Evolutionary conservation across 2,329 filamentous ascomycete genomes (phyloP).

Genomic region (Ampelomyces quisqualis): DNA sequence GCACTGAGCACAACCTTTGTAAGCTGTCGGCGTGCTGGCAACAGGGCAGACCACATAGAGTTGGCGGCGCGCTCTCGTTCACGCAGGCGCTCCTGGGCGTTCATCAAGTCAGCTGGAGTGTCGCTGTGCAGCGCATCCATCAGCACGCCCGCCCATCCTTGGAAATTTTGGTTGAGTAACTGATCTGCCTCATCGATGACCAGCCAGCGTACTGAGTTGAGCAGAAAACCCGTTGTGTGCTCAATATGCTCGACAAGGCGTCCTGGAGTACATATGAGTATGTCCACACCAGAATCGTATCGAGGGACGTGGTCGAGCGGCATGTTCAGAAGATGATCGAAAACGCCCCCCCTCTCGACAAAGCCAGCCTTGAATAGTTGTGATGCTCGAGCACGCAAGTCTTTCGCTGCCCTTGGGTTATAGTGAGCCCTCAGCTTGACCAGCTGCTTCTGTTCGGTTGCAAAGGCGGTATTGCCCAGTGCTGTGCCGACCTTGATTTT

Average conservation of each 20-base stretch:
- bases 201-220: slow-evolving; percentile 80
- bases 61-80: slow-evolving; percentile 43
- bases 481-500: slow-evolving; percentile 78
- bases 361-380: slow-evolving; percentile 33
- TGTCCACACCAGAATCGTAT: slow-evolving; percentile 73
- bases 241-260: slow-evolving; percentile 88
- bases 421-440: slow-evolving; percentile 62
- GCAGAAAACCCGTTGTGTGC: slow-evolving; percentile 76
- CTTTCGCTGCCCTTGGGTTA: slow-evolving; percentile 61
- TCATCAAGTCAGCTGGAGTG: slow-evolving; percentile 47
- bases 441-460: slow-evolving; percentile 62
- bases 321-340: slow-evolving; percentile 43
- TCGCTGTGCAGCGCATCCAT: slow-evolving; percentile 61
- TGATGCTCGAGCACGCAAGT: slow-evolving; percentile 47
- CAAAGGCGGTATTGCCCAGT: slow-evolving; percentile 75
- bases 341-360: slow-evolving; percentile 41
- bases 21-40: slow-evolving; percentile 49
- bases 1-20: slow-evolving; percentile 87
- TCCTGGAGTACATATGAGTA: slow-evolving; percentile 89
- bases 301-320: slow-evolving; percentile 65
- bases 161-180: slow-evolving; percentile 85
- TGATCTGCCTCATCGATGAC: slow-evolving; percentile 94
- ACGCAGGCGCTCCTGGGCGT: slow-evolving; percentile 56
- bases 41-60: slow-evolving; percentile 35
- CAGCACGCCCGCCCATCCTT: slow-evolving; percentile 80